Base-by-base conservation (phyloP, 345 rosid genomes). In the Tarenaya hassleriana region DNA sequence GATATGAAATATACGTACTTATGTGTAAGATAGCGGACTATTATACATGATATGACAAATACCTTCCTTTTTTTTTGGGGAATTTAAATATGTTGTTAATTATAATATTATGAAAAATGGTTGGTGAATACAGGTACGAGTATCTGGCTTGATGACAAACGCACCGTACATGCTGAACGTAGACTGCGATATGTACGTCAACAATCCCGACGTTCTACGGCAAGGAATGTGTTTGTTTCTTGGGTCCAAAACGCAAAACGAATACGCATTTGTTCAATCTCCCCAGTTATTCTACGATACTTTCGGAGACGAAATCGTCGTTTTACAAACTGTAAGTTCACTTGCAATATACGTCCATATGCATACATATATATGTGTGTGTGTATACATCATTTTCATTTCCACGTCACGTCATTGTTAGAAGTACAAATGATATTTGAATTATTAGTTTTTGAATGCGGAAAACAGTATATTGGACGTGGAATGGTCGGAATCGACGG, bases 131-230 rank as follows among this genome's bases (percentile, higher is more conserved):
- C 71, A 79, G 85, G 76, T 63, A 7, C 60, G 92, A 50, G 85
- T 81, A 0, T 88, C 95, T 0, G 95, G 92, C 12, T 16, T 79
- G 64, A 59, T 82, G 77, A 80, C 85, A 9, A 85, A 85, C 46
- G 85, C 97, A 2, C 85, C 92, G 0, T 71, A 68, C 73, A 79
- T 86, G 77, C 50, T 86, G 38, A 89, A 86, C 56, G 77, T 89
- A 15, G 95, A 89, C 51, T 89, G 94, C 12, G 94, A 86, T 47
- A 83, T 79, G 85, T 83, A 43, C 42, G 84, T 14, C 1, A 76
- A 81, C 54, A 78, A 81, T 58, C 75, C 90, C 2, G 49, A 73
- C 8, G 65, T 75, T 40, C 48, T 80, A 49, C 45, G 48, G 9
- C 77, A 70, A 31, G 84, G 89, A n/a, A 69, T 75, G 73, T 85